Evolutionary conservation across 495 filamentous ascomycete genomes (phyloP), one percentile per base, ranked within the genome.

Genomic region (Penicillium antarcticum): DNA sequence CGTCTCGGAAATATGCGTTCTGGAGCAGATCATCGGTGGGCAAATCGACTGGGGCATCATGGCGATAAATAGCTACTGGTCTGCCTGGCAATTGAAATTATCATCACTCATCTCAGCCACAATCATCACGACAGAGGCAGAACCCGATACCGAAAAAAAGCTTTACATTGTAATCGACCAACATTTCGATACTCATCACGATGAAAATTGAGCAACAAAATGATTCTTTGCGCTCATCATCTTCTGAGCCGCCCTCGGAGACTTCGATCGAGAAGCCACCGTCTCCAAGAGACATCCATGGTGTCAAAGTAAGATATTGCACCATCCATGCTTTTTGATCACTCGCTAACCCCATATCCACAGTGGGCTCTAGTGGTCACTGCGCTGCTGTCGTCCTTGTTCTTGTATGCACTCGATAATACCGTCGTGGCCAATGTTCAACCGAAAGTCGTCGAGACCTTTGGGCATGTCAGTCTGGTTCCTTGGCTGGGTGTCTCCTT

Each of bases 341-440:
- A 10, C 38, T 40, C 19, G 38, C 38, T 40, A 40, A 40, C 38
- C 12, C 17, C 4, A 19, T 33, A 18, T 41, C 10, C 8, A 35
- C 24, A 61, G 57, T 62, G 59, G 59, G 9, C 34, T 18, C 61
- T 79, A 1, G 60, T 80, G 24, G 69, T 75, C 38, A 13, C 71
- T 14, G 66, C 78, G 1, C 69, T 84, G 34, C 67, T 76, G 19
- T 66, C 72, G 5, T 72, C 67, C 1, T 68, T 63, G 10, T 81
- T 86, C 48, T 63, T 84, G 0, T 84, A 77, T 45, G 72, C 76
- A 12, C 69, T 86, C 9, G 83, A 86, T 52, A 81, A 79, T 31
- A 86, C 82, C 40, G 81, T 86, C 19, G 80, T 81, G 5, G 83
- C 83, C 18, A 75, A 82, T 51, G 65, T 86, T 10, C 82, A 83